Percentiles rank a stretch among this genome's conserved stretches.
Evolutionary conservation across 208 protist genomes (phyloP).

Genomic region (Phytomonas francai): DNA sequence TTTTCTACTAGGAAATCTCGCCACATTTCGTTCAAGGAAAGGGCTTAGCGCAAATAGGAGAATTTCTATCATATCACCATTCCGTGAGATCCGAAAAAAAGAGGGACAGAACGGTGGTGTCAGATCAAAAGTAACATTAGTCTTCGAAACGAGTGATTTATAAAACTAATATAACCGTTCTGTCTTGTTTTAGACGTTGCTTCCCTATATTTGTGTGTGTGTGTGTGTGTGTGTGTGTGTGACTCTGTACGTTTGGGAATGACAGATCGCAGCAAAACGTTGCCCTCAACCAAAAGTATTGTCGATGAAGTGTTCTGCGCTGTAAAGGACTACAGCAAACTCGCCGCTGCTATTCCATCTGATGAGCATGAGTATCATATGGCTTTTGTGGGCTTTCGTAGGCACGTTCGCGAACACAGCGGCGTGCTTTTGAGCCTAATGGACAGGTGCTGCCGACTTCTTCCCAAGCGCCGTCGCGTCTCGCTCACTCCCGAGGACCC

Average conservation of each 20-base stretch:
- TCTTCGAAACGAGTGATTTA: not conserved
- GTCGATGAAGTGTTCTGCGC: slow-evolving; percentile 45
- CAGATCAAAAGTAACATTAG: slow-evolving; percentile 4
- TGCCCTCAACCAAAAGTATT: slow-evolving; percentile 50
- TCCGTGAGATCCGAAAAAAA: not conserved
- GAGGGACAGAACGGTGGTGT: not conserved
- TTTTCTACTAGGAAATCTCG: too few species aligned
- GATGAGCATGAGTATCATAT: slow-evolving; percentile 83
- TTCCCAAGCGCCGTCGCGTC: slow-evolving; percentile 60
- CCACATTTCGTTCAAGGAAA: too few species aligned
- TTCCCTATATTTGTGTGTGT: too few species aligned
- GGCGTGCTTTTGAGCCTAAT: slow-evolving; percentile 49
- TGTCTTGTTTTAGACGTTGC: too few species aligned
- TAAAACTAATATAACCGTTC: too few species aligned
- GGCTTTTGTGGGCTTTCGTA: slow-evolving; percentile 71
- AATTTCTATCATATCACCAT: not conserved
- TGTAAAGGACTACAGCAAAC: slow-evolving; percentile 68
- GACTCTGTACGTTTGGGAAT: not conserved
- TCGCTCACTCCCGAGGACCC: slow-evolving; percentile 13
- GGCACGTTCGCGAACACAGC: slow-evolving; percentile 48
- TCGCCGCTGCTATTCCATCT: slow-evolving; percentile 36
- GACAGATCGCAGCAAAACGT: not conserved
- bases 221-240: too few species aligned
- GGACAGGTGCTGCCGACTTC: slow-evolving; percentile 50
- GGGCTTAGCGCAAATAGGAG: too few species aligned